phyloP scores from a whole-genome alignment of 768 basidiomycete genomes.

The Hemileccinum impolitum region DNA sequence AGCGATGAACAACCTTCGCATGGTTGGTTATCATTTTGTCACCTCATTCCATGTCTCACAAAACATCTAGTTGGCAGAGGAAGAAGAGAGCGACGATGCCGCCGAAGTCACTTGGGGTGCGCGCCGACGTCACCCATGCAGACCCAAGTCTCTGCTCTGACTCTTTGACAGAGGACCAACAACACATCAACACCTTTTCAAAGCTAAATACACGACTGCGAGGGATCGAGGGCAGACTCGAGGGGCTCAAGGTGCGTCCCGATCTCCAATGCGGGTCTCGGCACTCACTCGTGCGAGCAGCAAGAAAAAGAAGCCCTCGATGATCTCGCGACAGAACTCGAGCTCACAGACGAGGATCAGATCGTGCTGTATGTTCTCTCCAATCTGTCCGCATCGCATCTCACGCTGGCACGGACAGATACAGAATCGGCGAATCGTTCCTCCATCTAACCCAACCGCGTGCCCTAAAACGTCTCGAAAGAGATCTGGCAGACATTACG shows the following conservation, averaged over 20 bases:
- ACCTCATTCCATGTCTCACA: not conserved
- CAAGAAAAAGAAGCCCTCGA: slow-evolving; percentile 94
- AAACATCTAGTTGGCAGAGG: slow-evolving; percentile 56
- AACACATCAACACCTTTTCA: slow-evolving; percentile 88
- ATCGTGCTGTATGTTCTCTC: slow-evolving; percentile 58
- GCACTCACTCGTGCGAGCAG: slow-evolving; percentile 36
- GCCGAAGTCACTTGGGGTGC: slow-evolving; percentile 87
- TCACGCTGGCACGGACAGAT: slow-evolving; percentile 52
- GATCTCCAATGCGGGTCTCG: not conserved
- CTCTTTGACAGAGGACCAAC: slow-evolving; percentile 64
- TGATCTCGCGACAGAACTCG: slow-evolving; percentile 83
- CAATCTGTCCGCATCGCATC: slow-evolving; percentile 32
- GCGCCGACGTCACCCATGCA: slow-evolving; percentile 23
- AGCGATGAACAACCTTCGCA: too few relatives aligned
- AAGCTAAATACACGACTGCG: slow-evolving; percentile 82
- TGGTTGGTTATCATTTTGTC: too few relatives aligned
- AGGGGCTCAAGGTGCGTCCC: slow-evolving; percentile 62
- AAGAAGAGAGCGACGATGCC: slow-evolving; percentile 72
- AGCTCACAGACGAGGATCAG: slow-evolving; percentile 84
- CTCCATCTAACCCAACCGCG: slow-evolving; percentile 68
- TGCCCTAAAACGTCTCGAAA: slow-evolving; percentile 70
- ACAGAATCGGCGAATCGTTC: slow-evolving; percentile 88
- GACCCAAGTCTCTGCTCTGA: slow-evolving; percentile 4
- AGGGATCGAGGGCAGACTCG: slow-evolving; percentile 67
- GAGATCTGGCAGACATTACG: slow-evolving; percentile 60